phyloP scores from a whole-genome alignment of 2,329 filamentous ascomycete species.

The Neurospora sp. region DNA sequence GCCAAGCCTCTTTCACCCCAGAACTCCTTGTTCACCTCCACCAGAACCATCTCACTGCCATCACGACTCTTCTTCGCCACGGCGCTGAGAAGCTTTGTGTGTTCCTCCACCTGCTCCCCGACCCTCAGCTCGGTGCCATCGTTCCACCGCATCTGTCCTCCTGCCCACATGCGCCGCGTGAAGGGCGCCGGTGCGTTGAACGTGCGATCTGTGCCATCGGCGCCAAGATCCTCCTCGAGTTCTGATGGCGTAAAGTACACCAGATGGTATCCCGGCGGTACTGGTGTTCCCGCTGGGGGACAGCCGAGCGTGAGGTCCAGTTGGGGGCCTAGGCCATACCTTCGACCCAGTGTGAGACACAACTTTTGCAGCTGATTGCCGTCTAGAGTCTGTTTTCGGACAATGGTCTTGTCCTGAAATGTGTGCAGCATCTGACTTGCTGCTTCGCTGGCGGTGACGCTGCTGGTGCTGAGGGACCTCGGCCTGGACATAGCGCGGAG shows the following conservation, averaged over 20 bases:
- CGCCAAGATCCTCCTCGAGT: slow-evolving; percentile 42
- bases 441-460: slow-evolving; percentile 13
- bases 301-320: slow-evolving; percentile 28
- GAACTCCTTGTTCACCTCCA: slow-evolving; percentile 53
- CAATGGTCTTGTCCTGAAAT: slow-evolving; percentile 20
- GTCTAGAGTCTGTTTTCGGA: slow-evolving; percentile 42
- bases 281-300: slow-evolving; percentile 32
- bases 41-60: slow-evolving; percentile 53
- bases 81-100: slow-evolving; percentile 43
- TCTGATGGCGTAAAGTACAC: slow-evolving; percentile 52
- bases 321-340: slow-evolving; percentile 28
- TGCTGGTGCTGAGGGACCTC: neutral
- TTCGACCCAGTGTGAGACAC: slow-evolving; percentile 44
- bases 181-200: slow-evolving; percentile 52
- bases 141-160: slow-evolving; percentile 46
- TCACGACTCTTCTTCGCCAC: slow-evolving; percentile 43
- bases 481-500: neutral
- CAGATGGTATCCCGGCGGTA: slow-evolving; percentile 52
- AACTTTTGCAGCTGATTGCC: slow-evolving; percentile 54
- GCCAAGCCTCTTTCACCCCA: slow-evolving; percentile 35
- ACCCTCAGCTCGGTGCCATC: slow-evolving; percentile 30
- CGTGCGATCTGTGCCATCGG: slow-evolving; percentile 49
- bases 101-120: slow-evolving; percentile 46
- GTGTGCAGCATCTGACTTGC: slow-evolving; percentile 21
- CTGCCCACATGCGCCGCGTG: slow-evolving; percentile 58